Evolutionary conservation across 441 rosid species (phyloP).

Genomic region (Croton laevigatus): DNA sequence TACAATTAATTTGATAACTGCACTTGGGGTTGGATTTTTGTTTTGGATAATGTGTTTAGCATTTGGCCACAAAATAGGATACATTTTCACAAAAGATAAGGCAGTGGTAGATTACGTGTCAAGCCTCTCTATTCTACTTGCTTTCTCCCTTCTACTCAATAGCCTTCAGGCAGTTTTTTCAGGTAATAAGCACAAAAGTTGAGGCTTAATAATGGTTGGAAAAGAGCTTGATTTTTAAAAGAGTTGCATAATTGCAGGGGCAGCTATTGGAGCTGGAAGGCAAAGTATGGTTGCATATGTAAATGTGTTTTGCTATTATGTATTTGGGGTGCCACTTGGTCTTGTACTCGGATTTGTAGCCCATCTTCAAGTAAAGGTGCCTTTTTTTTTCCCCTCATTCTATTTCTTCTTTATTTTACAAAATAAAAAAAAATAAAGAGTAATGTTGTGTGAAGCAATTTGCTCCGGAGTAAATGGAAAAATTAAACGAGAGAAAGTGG

Average conservation of each 20-base stretch:
- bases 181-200: conserved; percentile 23
- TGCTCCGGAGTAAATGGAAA: no score
- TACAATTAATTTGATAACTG: conserved; percentile 40
- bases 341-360: conserved; percentile 34
- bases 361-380: conserved; percentile 28
- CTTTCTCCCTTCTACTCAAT: conserved; percentile 56
- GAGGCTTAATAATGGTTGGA: no score
- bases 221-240: no score
- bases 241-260: conserved; percentile 30
- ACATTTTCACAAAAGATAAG: conserved; percentile 44
- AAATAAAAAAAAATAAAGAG: no score
- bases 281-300: conserved; percentile 48
- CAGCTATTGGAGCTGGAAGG: conserved; percentile 70
- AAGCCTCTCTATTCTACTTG: conserved; percentile 47
- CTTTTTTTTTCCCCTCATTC: no score
- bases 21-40: conserved; percentile 40
- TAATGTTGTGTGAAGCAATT: no score
- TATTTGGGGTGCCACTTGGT: conserved; percentile 44
- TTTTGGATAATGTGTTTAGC: conserved; percentile 42
- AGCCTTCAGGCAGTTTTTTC: conserved; percentile 55
- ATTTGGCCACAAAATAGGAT: conserved; percentile 39
- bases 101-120: conserved; percentile 44
- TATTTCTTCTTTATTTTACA: conserved; percentile 16
- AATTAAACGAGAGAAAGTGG: no score
- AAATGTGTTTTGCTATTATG: conserved; percentile 37